Evolutionary conservation across 164 flowering plant species (phyloP), one percentile per base, ranked within the genome.

Genomic region (Annona squamosa): DNA sequence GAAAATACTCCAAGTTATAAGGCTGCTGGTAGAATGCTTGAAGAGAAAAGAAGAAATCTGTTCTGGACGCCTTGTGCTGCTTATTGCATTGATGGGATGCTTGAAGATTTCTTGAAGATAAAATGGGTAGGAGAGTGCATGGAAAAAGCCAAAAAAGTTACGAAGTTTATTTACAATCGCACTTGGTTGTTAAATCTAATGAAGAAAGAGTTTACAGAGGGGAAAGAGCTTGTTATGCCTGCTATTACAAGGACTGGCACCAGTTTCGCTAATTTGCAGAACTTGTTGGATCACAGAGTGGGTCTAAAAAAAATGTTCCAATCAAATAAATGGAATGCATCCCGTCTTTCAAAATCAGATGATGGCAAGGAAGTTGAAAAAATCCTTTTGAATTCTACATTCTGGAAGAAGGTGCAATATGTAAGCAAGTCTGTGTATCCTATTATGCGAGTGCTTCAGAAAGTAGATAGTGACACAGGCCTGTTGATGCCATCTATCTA

Each of bases 31-130:
- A 87, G 86, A 79, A 85, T 88, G 90, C 87, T 91, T n/a, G 92
- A 87, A 79, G 90, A 88, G 72, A 90, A 87, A 80, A 77, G 91
- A 72, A 85, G 78, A 72, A 80, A 77, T 69, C 75, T 90, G 75
- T 90, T 88, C 76, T 91, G 97, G 97, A 88, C 90, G 10, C 97
- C 94, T 16, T 91, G 94, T 86, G 90, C 91, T 56, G 79, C 84
- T 61, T 77, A 83, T 79, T 84, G 90, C 71, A 85, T 90, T 66
- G 90, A 91, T 77, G 79, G 65, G 46, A 86, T 90, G 80, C 91
- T 90, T 68, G 87, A 86, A 80, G 94, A 87, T 78, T 86, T 91
- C 79, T 0, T 72, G 73, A 79, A 85, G 73, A 83, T 91, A 72
- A 90, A 85, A 73, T 79, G 84, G 79, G 91, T 90, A 3, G 80